These are phyloP conservation scores for Botrytis galanthina DNA, from an alignment of 2,329 filamentous ascomycete genomes.

Conservation along the genomic window DNA sequence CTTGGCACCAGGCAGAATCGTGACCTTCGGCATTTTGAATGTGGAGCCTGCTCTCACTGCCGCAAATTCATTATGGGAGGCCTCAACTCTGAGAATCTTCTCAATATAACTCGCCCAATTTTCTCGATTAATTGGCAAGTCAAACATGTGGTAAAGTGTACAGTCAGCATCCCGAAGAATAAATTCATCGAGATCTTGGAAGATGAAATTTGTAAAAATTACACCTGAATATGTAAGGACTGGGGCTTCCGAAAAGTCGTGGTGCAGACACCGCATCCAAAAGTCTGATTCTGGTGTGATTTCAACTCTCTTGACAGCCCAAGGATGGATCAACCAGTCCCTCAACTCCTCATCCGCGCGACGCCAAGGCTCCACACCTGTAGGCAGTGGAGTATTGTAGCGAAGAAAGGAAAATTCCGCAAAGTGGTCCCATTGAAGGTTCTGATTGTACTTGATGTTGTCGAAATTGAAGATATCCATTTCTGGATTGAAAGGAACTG, in stretches of 20 bases:
- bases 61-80: background rate
- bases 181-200: background rate
- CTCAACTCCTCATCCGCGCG: fast-evolving
- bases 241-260: too few relatives aligned
- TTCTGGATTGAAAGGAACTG: background rate
- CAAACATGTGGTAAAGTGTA: background rate
- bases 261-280: too few relatives aligned
- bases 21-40: background rate
- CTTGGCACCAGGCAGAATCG: background rate
- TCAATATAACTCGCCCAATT: background rate
- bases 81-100: background rate
- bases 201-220: background rate
- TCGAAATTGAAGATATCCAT: background rate
- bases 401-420: fast-evolving
- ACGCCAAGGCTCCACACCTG: fast-evolving
- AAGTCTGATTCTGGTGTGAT: background rate
- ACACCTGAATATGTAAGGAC: too few relatives aligned
- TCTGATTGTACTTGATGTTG: too few relatives aligned
- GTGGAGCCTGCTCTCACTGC: background rate
- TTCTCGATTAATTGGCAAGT: background rate
- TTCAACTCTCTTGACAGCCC: background rate
- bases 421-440: too few relatives aligned
- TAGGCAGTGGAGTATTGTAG: background rate
- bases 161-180: background rate
- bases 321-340: background rate